Evolutionary conservation across 805 yeast species (phyloP).

Genomic region (Hanseniaspora hatyaiensis): DNA sequence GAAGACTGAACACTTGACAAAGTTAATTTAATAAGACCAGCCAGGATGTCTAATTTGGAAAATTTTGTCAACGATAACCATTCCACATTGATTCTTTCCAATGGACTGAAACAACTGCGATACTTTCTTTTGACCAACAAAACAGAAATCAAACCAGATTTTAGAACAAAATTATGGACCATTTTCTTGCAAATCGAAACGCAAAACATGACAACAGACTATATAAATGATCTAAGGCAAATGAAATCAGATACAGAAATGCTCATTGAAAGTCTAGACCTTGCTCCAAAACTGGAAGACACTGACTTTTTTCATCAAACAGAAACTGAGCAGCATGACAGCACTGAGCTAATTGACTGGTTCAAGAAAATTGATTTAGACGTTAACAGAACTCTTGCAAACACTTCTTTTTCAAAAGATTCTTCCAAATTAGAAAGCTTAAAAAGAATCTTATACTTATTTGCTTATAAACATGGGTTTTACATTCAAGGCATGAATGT

Average conservation of each 20-base stretch:
- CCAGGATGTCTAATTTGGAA: background rate
- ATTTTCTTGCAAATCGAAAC: constrained; percentile 5
- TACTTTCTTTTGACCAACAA: constrained; percentile 11
- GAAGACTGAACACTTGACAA: too few relatives aligned
- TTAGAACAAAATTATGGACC: constrained; percentile 8
- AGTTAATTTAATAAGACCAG: too few relatives aligned
- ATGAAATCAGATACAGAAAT: constrained; percentile 3
- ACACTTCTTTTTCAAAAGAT: constrained; percentile 5
- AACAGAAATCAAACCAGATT: background rate
- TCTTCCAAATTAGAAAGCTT: background rate
- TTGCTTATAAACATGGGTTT: constrained; percentile 21
- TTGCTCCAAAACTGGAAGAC: too few relatives aligned
- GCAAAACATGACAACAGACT: constrained; percentile 5
- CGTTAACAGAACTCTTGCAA: constrained; percentile 6
- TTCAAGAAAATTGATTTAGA: constrained; percentile 12
- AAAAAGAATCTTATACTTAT: constrained; percentile 9
- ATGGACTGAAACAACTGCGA: constrained; percentile 10
- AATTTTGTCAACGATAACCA: constrained; percentile 11
- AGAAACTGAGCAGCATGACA: too few relatives aligned
- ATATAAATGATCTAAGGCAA: background rate
- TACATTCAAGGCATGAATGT: constrained; percentile 94
- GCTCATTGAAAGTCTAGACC: background rate
- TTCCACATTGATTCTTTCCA: constrained; percentile 10
- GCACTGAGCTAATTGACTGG: background rate
- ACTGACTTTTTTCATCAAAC: too few relatives aligned